Percentiles rank a stretch among this genome's conserved stretches.
phyloP scores from a whole-genome alignment of 768 basidiomycete genomes.

The Termitomyces titanicus region DNA sequence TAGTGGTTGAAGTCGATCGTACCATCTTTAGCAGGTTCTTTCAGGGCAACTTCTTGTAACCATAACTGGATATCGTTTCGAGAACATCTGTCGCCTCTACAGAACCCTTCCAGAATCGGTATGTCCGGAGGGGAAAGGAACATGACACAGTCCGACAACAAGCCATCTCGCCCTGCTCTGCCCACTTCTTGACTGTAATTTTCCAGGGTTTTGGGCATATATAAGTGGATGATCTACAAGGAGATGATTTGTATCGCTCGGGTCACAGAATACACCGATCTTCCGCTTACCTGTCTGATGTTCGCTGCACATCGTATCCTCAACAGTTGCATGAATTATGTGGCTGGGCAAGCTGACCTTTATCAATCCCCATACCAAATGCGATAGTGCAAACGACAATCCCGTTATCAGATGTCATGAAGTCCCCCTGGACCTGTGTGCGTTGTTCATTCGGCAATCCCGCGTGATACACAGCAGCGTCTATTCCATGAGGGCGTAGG shows the following conservation, averaged over 20 bases:
- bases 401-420: slow-evolving; percentile 5
- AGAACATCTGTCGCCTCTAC: slow-evolving; percentile 43
- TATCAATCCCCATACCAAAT: slow-evolving; percentile 13
- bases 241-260: not conserved
- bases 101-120: slow-evolving; percentile 45
- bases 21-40: slow-evolving; percentile 30
- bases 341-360: not conserved
- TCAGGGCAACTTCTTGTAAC: slow-evolving; percentile 35
- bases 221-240: slow-evolving; percentile 8
- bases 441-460: slow-evolving; percentile 11
- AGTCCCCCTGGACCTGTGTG: slow-evolving; percentile 6
- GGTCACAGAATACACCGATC: too few species aligned
- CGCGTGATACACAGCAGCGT: slow-evolving; percentile 12
- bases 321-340: not conserved
- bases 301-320: not conserved
- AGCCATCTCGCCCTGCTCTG: slow-evolving; percentile 15
- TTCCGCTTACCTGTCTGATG: not conserved
- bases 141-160: slow-evolving; percentile 38
- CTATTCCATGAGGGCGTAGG: slow-evolving; percentile 6
- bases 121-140: slow-evolving; percentile 41
- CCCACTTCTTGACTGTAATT: slow-evolving; percentile 15
- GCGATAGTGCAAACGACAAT: not conserved
- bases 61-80: slow-evolving; percentile 34
- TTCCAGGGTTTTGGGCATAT: slow-evolving; percentile 13
- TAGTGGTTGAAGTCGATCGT: slow-evolving; percentile 39